These are phyloP conservation scores for Gracilaria domingensis DNA, from an alignment of 23 red algal species.

Conservation along the genomic window DNA sequence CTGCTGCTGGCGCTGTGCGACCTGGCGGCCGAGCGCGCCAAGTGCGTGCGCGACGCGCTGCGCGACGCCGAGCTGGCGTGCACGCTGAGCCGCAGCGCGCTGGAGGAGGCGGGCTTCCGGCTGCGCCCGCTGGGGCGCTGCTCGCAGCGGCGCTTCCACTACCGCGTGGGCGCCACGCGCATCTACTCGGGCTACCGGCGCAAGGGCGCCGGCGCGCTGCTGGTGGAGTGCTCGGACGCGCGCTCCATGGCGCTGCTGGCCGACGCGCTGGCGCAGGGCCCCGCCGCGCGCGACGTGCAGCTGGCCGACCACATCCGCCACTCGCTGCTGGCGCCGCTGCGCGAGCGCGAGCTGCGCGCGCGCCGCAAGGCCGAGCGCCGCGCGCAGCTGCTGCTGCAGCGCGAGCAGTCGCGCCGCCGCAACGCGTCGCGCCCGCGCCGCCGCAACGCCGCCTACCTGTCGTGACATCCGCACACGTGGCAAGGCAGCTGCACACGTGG, in stretches of 20 bases:
- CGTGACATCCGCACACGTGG: too few relatives aligned
- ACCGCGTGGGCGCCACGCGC: constrained; percentile 42
- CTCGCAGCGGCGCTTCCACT: constrained; percentile 51
- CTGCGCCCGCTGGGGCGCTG: constrained; percentile 56
- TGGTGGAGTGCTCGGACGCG: constrained; percentile 67
- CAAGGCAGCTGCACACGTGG: too few relatives aligned
- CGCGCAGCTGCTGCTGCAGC: neutral
- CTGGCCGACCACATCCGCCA: constrained; percentile 36
- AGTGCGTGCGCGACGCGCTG: constrained; percentile 43
- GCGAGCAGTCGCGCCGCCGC: constrained; percentile 53
- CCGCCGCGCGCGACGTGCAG: neutral
- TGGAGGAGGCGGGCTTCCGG: constrained; percentile 43
- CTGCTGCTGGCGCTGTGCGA: constrained; percentile 61
- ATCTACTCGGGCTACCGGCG: constrained; percentile 76
- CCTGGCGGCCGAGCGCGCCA: constrained; percentile 36
- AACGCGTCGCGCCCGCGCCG: constrained; percentile 8
- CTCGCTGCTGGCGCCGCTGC: constrained; percentile 32
- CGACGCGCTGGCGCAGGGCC: constrained; percentile 25
- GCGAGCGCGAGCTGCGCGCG: constrained; percentile 36
- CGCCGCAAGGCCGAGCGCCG: neutral
- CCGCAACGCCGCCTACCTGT: constrained; percentile 1
- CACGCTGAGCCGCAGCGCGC: constrained; percentile 8
- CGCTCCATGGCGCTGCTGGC: constrained; percentile 29
- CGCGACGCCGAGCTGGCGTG: constrained; percentile 18
- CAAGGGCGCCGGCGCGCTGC: constrained; percentile 50